Conservation (phyloP, 768 basidiomycete genomes). For the Coprinellus aureogranulatus region DNA sequence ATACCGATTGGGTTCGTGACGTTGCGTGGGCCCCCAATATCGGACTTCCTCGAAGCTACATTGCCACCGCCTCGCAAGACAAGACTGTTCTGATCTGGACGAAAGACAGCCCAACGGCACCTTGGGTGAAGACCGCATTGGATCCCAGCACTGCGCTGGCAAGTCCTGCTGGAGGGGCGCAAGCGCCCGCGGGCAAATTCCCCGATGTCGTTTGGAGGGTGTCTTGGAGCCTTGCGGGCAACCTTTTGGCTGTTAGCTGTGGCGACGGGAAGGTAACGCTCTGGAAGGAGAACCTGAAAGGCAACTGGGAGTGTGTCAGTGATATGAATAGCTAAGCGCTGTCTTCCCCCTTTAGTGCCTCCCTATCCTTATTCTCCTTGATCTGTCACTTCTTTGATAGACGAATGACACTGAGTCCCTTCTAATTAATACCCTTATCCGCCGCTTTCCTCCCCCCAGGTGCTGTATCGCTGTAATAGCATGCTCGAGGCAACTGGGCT, state of each 20-base stretch:
- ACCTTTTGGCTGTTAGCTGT: conserved; percentile 93
- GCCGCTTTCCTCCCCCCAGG: too few species aligned
- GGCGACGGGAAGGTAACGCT: conserved; percentile 97
- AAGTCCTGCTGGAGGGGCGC: conserved; percentile 42
- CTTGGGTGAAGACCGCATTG: conserved; percentile 79
- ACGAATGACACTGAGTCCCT: neutral
- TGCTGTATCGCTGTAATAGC: too few species aligned
- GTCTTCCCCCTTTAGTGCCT: neutral
- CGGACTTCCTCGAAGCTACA: conserved; percentile 89
- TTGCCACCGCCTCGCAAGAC: conserved; percentile 95
- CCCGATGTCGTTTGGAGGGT: conserved; percentile 99
- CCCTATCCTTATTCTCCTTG: neutral
- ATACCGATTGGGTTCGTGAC: conserved; percentile 97
- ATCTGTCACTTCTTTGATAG: neutral
- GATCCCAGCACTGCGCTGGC: conserved; percentile 62
- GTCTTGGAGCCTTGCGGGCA: conserved; percentile 95
- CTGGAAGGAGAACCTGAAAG: conserved; percentile 97
- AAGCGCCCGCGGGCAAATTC: conserved; percentile 71
- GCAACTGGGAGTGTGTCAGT: conserved; percentile 95
- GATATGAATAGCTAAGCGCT: conserved; percentile 78
- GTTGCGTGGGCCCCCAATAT: conserved; percentile 99
- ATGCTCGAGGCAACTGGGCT: too few species aligned
- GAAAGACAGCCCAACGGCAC: conserved; percentile 68
- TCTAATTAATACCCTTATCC: too few species aligned
- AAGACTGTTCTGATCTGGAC: conserved; percentile 91